Base-by-base conservation (phyloP, 176 grass and related monocot genomes). In the Puccinellia tenuiflora region DNA sequence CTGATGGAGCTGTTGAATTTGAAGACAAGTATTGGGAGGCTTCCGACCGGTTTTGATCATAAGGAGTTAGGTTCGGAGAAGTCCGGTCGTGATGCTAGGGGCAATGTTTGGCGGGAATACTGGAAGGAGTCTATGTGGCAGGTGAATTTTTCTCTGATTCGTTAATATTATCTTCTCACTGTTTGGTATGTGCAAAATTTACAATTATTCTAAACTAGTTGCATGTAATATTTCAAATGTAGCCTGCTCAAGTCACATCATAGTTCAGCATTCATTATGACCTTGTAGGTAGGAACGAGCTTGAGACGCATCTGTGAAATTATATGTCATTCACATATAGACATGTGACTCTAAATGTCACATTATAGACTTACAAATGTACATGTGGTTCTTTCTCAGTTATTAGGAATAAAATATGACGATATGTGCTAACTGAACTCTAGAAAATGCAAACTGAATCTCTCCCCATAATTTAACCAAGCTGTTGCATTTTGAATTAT, bases 21-120 rank as follows among this genome's bases (percentile, higher is more conserved):
- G 93, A 96, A 83, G 96, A 99, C 61, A 99, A 99, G 64, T 99
- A 93, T 74, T 99, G 96, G 96, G 96, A 99, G 83, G 96, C 96
- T 68, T 92, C 96, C 48, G 96, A 99, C 78, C 75, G 74, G 78
- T 96, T 88, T 88, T 68, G 91, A 96, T 86, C 89, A 93, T 76
- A 99, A 99, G 82, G 96, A 99, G 67, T 57, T 99, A 69, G 96
- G 96, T 48, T 95, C 96, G 6, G 91, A 99, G 87, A 99, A 99
- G 79, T 99, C 92, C 6, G 96, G 96, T 3, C 85, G 93, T 69
- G 96, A 99, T 96, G 93, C 93, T 62, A 69, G 34, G 35, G 96
- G 96, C 26, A 93, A 99, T 64, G 91, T 96, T 84, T 99, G 96
- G 96, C 77, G 85, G 40, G 96, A 99, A 83, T 93, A 92, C 81